A percentile compares a stretch with the other conserved stretches of the same genome.
These are phyloP conservation scores for Albatrellus sp. DNA, from an alignment of 1,284 basidiomycete species.

Conservation along the genomic window DNA sequence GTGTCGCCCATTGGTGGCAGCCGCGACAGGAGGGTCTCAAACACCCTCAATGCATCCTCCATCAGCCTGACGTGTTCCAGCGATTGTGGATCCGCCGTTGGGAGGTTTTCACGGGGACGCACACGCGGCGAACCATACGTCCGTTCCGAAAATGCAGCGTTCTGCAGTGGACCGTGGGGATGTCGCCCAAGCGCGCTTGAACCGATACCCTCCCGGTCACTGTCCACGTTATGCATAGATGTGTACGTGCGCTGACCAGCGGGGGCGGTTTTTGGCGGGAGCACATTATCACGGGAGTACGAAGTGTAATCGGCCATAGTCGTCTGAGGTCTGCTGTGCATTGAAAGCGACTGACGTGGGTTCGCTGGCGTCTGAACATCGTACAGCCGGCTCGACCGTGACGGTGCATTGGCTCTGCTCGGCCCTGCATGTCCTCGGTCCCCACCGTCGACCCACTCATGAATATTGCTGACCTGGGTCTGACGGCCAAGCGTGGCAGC, in stretches of 20 bases:
- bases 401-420: constrained; percentile 3
- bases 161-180: constrained; percentile 6
- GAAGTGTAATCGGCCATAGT: constrained; percentile 34
- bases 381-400: constrained; percentile 5
- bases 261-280: constrained; percentile 23
- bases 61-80: constrained; percentile 55
- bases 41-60: constrained; percentile 54
- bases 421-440: background rate
- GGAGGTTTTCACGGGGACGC: constrained; percentile 2
- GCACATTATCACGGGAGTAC: constrained; percentile 16
- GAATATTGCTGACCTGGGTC: constrained; percentile 8
- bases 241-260: constrained; percentile 22
- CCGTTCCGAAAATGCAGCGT: constrained; percentile 8
- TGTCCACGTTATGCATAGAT: constrained; percentile 17
- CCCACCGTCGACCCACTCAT: constrained; percentile 7
- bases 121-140: constrained; percentile 11
- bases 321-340: constrained; percentile 27
- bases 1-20: constrained; percentile 30
- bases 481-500: constrained; percentile 1
- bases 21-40: constrained; percentile 50
- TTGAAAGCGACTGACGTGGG: constrained; percentile 9
- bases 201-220: constrained; percentile 12
- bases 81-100: constrained; percentile 14
- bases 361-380: constrained; percentile 11
- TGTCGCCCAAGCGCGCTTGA: constrained; percentile 7